Evolutionary conservation across 139 green algal genomes (phyloP).

Genomic region (Auxenochlorella protothecoides): DNA sequence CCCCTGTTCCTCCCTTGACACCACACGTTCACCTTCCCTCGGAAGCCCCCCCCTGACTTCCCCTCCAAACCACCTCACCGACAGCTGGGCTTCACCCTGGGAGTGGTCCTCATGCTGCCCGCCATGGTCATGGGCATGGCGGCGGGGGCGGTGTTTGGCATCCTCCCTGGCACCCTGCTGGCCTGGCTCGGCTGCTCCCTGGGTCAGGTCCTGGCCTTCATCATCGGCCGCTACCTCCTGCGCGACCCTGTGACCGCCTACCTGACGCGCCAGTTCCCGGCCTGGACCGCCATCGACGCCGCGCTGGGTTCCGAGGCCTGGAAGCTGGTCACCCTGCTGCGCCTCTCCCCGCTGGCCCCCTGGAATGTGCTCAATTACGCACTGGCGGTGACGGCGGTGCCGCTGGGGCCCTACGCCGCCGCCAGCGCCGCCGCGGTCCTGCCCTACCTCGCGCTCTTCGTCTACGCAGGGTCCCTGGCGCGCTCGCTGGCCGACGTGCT

Average conservation of each 20-base stretch:
- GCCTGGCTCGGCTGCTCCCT: constrained; percentile 33
- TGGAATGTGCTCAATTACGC: constrained; percentile 58
- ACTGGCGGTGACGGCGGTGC: constrained; percentile 35
- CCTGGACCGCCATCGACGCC: constrained; percentile 40
- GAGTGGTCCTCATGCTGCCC: constrained; percentile 40
- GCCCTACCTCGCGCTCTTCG: constrained; percentile 41
- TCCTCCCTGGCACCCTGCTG: constrained; percentile 24
- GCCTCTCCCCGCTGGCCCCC: constrained; percentile 40
- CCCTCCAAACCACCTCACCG: neutral
- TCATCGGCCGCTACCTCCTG: constrained; percentile 44
- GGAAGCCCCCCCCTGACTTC: neutral
- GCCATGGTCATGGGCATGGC: constrained; percentile 41
- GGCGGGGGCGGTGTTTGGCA: constrained; percentile 41
- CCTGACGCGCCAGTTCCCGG: constrained; percentile 31
- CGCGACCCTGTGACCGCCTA: constrained; percentile 30
- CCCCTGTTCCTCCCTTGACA: neutral
- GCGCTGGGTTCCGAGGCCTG: constrained; percentile 37
- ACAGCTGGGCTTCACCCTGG: constrained; percentile 24
- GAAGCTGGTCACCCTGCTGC: constrained; percentile 52
- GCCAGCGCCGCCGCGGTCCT: constrained; percentile 27
- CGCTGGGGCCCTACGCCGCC: constrained; percentile 30
- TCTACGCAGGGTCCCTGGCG: constrained; percentile 62
- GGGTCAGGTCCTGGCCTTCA: constrained; percentile 39
- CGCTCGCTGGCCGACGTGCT: constrained; percentile 42
- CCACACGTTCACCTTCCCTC: neutral